A percentile compares a stretch with the other conserved stretches of the same genome.
Conservation (phyloP, 345 rosid species). For the Syzygium aqueum region DNA sequence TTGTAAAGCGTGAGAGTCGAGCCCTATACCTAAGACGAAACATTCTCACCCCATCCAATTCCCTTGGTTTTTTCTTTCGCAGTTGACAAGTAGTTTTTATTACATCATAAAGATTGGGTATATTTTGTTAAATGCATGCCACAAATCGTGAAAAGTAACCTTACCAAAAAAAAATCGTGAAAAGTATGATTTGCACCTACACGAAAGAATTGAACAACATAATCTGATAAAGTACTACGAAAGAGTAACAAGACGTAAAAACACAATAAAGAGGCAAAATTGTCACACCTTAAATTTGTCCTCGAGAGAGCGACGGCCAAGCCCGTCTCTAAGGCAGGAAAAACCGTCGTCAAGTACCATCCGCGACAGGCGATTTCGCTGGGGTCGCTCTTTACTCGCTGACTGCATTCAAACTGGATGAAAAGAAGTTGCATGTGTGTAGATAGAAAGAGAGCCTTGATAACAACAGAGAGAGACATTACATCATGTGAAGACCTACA, state of each 20-base stretch:
- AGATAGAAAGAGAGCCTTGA: not conserved
- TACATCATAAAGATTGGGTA: not conserved
- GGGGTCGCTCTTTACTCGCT: not conserved
- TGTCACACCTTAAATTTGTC: not conserved
- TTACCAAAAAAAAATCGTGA: no score
- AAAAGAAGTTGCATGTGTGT: not conserved
- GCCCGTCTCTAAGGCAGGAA: not conserved
- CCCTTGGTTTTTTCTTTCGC: not conserved
- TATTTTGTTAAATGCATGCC: not conserved
- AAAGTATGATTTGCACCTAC: not conserved
- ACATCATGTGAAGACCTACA: not conserved
- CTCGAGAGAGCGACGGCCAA: not conserved
- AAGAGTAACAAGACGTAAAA: not conserved
- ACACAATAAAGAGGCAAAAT: no score
- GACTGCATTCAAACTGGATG: not conserved
- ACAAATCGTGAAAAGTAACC: no score
- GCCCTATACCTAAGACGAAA: no score
- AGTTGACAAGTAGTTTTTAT: not conserved
- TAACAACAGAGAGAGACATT: not conserved
- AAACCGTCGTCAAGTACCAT: not conserved
- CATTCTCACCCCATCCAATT: no score
- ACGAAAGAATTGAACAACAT: not conserved
- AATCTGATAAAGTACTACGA: no score
- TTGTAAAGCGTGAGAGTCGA: no score
- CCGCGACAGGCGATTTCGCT: fast-evolving